Percentiles rank a stretch among this genome's conserved stretches.
These are phyloP conservation scores for Tolypocladium tropicale DNA, from an alignment of 2,329 filamentous ascomycete genomes.

Conservation along the genomic window DNA sequence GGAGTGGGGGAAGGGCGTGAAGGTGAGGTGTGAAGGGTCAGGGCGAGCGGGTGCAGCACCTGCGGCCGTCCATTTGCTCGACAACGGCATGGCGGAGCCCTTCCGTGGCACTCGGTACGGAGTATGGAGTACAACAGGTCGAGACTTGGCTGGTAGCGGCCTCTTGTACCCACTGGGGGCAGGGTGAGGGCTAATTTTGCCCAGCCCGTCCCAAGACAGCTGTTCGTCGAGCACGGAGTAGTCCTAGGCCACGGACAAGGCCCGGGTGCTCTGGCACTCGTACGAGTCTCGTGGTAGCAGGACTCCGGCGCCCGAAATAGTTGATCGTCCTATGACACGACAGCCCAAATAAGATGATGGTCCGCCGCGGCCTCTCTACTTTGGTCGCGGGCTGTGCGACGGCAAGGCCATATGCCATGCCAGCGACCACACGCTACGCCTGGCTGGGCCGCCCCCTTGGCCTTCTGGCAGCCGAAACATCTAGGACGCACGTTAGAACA, in stretches of 20 bases:
- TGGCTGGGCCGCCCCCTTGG: not conserved
- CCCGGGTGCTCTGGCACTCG: too few relatives aligned
- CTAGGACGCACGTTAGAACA: not conserved
- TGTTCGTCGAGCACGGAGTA: too few relatives aligned
- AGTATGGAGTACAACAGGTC: not conserved
- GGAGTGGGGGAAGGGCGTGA: not conserved
- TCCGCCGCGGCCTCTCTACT: too few relatives aligned
- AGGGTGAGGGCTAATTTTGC: slow-evolving; percentile 4
- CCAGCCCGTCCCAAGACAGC: not conserved
- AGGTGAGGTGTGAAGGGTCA: too few relatives aligned
- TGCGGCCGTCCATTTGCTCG: not conserved
- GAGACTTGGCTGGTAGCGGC: not conserved
- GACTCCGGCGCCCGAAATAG: not conserved
- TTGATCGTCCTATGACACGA: not conserved
- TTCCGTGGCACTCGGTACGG: not conserved
- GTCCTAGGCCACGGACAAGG: not conserved
- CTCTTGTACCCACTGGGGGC: not conserved
- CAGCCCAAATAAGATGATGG: not conserved
- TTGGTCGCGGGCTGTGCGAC: slow-evolving; percentile 1
- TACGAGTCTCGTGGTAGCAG: not conserved
- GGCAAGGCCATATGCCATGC: not conserved
- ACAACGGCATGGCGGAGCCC: slow-evolving; percentile 1
- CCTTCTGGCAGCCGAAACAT: not conserved
- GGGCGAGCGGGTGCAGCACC: too few relatives aligned
- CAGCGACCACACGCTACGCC: not conserved